These are phyloP conservation scores for Oenanthe sinensis DNA, from an alignment of 129 eudicot species.

Conservation along the genomic window DNA sequence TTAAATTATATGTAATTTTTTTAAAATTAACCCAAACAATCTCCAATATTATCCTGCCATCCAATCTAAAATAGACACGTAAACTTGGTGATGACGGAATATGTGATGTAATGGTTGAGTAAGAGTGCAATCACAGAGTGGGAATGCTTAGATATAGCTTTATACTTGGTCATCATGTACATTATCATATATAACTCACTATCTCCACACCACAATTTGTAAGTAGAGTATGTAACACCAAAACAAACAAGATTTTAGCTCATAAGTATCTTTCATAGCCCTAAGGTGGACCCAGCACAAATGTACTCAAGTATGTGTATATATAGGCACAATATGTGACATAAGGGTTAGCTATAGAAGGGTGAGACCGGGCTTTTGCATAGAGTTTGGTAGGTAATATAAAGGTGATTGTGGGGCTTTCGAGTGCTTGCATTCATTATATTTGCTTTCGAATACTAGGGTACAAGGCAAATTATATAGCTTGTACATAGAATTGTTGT, in stretches of 20 bases:
- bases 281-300: conserved; percentile 36
- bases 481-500: not conserved
- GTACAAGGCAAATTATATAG: not conserved
- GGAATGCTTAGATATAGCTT: conserved; percentile 26
- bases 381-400: conserved; percentile 42
- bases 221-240: conserved; percentile 28
- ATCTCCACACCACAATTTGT: conserved; percentile 20
- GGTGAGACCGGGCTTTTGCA: conserved; percentile 25
- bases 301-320: not conserved
- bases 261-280: conserved; percentile 46
- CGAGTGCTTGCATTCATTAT: not conserved
- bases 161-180: conserved; percentile 28
- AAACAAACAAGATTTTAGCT: conserved; percentile 45
- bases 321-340: not conserved
- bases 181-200: conserved; percentile 32
- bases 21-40: not conserved
- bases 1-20: too few species aligned
- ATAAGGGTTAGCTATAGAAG: not conserved
- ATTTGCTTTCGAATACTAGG: conserved; percentile 6
- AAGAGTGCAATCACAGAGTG: conserved; percentile 39
- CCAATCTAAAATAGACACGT: conserved; percentile 19
- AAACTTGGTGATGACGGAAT: conserved; percentile 61
- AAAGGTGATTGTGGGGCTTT: conserved; percentile 13
- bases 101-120: conserved; percentile 54
- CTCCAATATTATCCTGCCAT: not conserved